Percentiles rank a stretch among this genome's conserved stretches.
These are phyloP conservation scores for Pueraria montana DNA, from an alignment of 306 rosid species.

Conservation along the genomic window DNA sequence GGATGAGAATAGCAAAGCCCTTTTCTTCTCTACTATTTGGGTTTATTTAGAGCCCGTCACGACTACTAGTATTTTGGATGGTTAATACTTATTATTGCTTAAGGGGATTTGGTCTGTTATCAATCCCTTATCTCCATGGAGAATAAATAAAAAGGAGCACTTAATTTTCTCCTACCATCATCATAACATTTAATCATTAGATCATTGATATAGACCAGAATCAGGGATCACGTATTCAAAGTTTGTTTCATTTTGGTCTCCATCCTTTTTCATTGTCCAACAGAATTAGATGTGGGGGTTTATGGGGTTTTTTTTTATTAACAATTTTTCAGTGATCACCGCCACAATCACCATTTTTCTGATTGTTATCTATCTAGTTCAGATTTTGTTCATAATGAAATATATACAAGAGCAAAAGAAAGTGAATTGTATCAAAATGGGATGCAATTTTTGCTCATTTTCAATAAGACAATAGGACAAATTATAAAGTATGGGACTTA, in stretches of 20 bases:
- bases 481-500: background rate
- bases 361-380: conserved; percentile 2
- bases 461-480: conserved; percentile 35
- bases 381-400: conserved; percentile 7
- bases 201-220: background rate
- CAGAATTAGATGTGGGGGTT: background rate
- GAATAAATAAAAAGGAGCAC: background rate
- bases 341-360: conserved; percentile 25
- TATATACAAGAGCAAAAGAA: background rate
- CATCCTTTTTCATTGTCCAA: background rate
- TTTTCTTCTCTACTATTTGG: background rate
- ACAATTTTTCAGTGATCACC: background rate
- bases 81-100: background rate
- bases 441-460: conserved; percentile 9
- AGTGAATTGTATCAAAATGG: conserved; percentile 19
- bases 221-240: background rate
- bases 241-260: background rate
- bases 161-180: background rate
- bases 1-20: too few relatives aligned
- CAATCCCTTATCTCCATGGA: background rate
- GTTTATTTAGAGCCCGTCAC: background rate
- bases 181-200: conserved; percentile 36
- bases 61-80: background rate
- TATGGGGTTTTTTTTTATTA: background rate
- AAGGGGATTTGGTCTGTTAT: too few relatives aligned